These are phyloP conservation scores for Erodium texanum DNA, from an alignment of 441 rosid species.

Conservation along the genomic window DNA sequence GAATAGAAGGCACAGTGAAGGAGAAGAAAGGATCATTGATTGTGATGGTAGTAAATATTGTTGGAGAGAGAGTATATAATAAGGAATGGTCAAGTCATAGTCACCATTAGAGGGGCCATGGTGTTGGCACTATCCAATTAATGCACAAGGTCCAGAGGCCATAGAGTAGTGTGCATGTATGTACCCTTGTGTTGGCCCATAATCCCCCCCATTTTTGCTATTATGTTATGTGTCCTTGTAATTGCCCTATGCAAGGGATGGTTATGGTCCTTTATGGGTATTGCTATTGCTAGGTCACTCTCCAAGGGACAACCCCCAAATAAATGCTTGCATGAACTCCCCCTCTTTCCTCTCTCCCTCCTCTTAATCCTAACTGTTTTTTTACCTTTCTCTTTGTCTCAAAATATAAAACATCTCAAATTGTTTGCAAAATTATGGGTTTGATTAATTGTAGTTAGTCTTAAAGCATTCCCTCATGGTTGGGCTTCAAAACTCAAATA, in stretches of 20 bases:
- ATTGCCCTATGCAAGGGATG: background rate
- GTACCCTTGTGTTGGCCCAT: background rate
- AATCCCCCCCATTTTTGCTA: background rate
- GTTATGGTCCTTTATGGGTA: background rate
- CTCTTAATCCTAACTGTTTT: background rate
- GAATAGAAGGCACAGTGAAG: conserved; percentile 6
- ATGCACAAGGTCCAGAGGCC: conserved; percentile 16
- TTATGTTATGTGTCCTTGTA: background rate
- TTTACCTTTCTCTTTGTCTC: background rate
- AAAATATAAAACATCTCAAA: no score
- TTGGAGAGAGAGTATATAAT: background rate
- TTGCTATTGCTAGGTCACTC: background rate
- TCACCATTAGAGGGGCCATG: background rate
- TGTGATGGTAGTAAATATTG: background rate
- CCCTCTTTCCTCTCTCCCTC: background rate
- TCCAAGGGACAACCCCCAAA: background rate
- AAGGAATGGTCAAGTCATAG: background rate
- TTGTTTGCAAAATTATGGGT: no score
- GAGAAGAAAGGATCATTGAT: background rate
- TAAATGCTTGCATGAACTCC: background rate
- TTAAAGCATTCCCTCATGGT: no score
- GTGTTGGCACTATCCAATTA: conserved; percentile 46
- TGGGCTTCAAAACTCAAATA: no score
- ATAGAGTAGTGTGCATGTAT: background rate
- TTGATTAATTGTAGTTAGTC: no score